These are phyloP conservation scores for Inga leiocalycina DNA, from an alignment of 306 rosid genomes.

Conservation along the genomic window DNA sequence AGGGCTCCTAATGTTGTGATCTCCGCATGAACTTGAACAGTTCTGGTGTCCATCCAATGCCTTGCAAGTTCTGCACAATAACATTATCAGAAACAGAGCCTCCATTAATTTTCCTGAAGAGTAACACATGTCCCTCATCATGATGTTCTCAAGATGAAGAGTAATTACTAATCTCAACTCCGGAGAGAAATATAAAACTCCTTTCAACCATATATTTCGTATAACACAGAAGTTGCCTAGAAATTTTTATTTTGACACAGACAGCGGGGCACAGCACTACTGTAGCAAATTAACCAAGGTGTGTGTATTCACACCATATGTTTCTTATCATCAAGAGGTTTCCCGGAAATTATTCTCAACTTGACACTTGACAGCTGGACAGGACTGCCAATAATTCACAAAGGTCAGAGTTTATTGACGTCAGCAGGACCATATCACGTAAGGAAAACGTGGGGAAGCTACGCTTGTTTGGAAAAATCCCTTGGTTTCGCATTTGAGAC, in stretches of 20 bases:
- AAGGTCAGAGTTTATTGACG: not conserved
- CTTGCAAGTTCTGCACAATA: not conserved
- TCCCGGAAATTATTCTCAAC: too few species aligned
- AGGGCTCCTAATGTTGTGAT: too few species aligned
- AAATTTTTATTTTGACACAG: not conserved
- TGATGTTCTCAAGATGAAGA: not conserved
- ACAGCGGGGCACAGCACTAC: not conserved
- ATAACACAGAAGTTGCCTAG: too few species aligned
- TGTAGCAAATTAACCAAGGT: not conserved
- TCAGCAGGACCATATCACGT: not conserved
- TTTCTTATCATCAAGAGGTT: too few species aligned
- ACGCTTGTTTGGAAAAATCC: not conserved
- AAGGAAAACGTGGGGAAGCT: not conserved
- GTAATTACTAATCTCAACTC: not conserved
- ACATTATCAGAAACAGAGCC: not conserved
- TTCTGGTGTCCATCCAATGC: not conserved
- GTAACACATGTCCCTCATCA: not conserved
- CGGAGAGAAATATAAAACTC: not conserved
- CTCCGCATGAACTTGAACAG: constrained; percentile 16
- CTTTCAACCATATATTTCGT: not conserved
- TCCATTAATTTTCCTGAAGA: not conserved
- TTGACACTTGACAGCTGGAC: not conserved
- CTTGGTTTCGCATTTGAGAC: not conserved
- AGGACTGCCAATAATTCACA: not conserved
- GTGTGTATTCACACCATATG: too few species aligned